These are phyloP conservation scores for Fraxinus sp. DNA, from an alignment of 305 asterid genomes.

Conservation along the genomic window DNA sequence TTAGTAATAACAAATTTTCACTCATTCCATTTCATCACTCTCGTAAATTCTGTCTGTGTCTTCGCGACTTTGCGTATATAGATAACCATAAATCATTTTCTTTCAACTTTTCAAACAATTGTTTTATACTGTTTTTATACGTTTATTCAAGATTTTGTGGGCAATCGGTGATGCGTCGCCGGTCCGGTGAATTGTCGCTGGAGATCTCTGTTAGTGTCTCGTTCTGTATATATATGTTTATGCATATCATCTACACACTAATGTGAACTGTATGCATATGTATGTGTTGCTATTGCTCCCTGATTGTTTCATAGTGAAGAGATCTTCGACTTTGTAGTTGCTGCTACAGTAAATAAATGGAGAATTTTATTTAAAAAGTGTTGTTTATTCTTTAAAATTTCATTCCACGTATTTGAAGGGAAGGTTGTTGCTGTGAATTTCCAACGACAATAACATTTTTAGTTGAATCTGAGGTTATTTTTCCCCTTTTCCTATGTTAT, in stretches of 20 bases:
- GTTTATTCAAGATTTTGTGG: background rate
- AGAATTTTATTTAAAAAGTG: background rate
- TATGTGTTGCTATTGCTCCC: background rate
- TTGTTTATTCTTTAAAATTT: background rate
- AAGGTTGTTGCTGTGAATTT: background rate
- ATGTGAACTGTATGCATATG: background rate
- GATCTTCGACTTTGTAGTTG: background rate
- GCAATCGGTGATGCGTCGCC: conserved; percentile 33
- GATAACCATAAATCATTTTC: background rate
- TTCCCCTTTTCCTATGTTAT: background rate
- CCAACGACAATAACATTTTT: background rate
- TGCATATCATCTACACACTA: background rate
- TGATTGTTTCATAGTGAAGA: background rate
- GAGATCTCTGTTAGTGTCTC: conserved; percentile 33
- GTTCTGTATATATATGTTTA: background rate
- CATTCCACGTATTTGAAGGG: background rate
- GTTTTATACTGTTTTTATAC: background rate
- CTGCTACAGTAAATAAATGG: background rate
- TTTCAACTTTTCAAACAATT: background rate
- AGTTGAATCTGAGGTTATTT: conserved; percentile 25
- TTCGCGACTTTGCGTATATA: background rate
- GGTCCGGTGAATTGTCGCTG: conserved; percentile 45
- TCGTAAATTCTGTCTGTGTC: conserved; percentile 12
- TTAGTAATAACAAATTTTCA: background rate
- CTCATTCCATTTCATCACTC: background rate